Evolutionary conservation across 768 basidiomycete genomes (phyloP).

Genomic region (Lepiota brunneoincarnata): DNA sequence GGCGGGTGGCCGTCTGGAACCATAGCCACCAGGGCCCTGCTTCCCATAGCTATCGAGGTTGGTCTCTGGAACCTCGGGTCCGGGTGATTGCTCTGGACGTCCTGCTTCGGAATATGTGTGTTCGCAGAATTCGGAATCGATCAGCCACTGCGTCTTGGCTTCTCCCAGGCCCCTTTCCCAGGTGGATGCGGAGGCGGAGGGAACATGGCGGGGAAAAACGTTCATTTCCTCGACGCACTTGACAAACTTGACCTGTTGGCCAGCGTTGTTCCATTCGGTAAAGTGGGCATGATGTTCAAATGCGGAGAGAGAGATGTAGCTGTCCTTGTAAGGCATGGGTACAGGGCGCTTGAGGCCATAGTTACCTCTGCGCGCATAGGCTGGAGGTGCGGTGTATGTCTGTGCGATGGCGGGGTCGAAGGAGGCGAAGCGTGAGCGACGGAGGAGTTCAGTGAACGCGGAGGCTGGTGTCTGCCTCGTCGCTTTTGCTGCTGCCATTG

Average conservation of each 20-base stretch:
- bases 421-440: slow-evolving; percentile 78
- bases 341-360: slow-evolving; percentile 88
- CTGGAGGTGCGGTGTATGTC: slow-evolving; percentile 69
- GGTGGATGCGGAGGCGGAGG: slow-evolving; percentile 17
- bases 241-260: slow-evolving; percentile 65
- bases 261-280: slow-evolving; percentile 73
- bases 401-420: slow-evolving; percentile 77
- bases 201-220: slow-evolving; percentile 25
- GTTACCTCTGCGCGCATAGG: slow-evolving; percentile 72
- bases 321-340: slow-evolving; percentile 58
- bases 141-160: slow-evolving; percentile 25
- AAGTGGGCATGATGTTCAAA: slow-evolving; percentile 75
- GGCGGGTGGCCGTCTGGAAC: slow-evolving; percentile 11
- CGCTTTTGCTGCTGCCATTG: slow-evolving; percentile 23
- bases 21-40: slow-evolving; percentile 22
- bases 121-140: slow-evolving; percentile 47
- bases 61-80: background rate
- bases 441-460: slow-evolving; percentile 73
- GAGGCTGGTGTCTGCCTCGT: slow-evolving; percentile 43
- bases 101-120: background rate
- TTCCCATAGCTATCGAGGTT: slow-evolving; percentile 10
- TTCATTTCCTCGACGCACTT: slow-evolving; percentile 65
- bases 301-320: slow-evolving; percentile 61
- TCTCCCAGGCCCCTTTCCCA: slow-evolving; percentile 43
- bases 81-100: slow-evolving; percentile 4